These are phyloP conservation scores for Rickenella mellea DNA, from an alignment of 768 basidiomycete genomes.

Conservation along the genomic window DNA sequence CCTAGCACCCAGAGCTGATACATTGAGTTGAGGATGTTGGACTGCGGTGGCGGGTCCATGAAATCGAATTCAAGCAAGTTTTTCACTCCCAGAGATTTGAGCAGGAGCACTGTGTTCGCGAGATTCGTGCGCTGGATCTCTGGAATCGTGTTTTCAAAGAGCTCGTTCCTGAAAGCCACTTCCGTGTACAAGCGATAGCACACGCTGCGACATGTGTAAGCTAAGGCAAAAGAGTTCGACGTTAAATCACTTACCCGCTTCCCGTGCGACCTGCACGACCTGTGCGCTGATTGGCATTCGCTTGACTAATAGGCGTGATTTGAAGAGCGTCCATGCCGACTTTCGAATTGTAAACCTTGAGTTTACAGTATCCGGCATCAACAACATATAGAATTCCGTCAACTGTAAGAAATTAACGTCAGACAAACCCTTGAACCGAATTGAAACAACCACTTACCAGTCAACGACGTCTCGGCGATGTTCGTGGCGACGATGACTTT, in stretches of 20 bases:
- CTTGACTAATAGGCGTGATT: slow-evolving; percentile 98
- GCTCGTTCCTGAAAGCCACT: slow-evolving; percentile 91
- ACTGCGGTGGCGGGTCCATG: slow-evolving; percentile 99
- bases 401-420: slow-evolving; percentile 36
- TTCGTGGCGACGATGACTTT: slow-evolving; percentile 99
- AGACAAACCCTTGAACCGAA: too few species aligned
- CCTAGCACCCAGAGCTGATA: slow-evolving; percentile 99
- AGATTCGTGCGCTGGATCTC: slow-evolving; percentile 98
- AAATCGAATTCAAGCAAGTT: slow-evolving; percentile 97
- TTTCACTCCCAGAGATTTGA: slow-evolving; percentile 96
- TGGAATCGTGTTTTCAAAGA: slow-evolving; percentile 93
- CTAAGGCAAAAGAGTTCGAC: background rate
- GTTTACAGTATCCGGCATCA: slow-evolving; percentile 92
- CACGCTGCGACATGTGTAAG: slow-evolving; percentile 38
- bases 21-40: slow-evolving; percentile 98
- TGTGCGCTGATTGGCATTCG: slow-evolving; percentile 92
- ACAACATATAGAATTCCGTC: slow-evolving; percentile 97
- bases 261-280: slow-evolving; percentile 97
- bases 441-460: slow-evolving; percentile 47
- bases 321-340: slow-evolving; percentile 99
- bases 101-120: slow-evolving; percentile 88
- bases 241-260: slow-evolving; percentile 55
- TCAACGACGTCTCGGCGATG: slow-evolving; percentile 96
- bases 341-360: slow-evolving; percentile 98
- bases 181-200: slow-evolving; percentile 98